A percentile compares a stretch with the other conserved stretches of the same genome.
phyloP scores from a whole-genome alignment of 257 asterid species.

The Pogostemon cablin region DNA sequence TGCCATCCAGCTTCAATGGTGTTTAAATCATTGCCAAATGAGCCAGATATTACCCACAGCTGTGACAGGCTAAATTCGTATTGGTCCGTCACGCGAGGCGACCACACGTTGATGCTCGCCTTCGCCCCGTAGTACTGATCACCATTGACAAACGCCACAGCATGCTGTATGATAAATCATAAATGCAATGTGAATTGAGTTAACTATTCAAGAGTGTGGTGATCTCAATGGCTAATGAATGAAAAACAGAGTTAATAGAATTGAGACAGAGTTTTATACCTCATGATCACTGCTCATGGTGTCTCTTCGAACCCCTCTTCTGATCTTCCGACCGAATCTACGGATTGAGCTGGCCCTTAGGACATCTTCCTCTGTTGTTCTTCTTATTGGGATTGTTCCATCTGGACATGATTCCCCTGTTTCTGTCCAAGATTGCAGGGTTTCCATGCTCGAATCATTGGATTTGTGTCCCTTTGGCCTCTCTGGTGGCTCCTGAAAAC shows the following conservation, averaged over 20 bases:
- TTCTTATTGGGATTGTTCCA: constrained; percentile 77
- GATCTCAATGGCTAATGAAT: too few species aligned
- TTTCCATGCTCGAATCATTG: constrained; percentile 39
- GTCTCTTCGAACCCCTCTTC: constrained; percentile 65
- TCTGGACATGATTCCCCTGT: constrained; percentile 77
- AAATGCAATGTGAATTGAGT: not conserved
- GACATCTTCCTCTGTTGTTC: constrained; percentile 75
- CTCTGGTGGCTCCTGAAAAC: constrained; percentile 72
- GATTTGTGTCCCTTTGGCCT: constrained; percentile 65
- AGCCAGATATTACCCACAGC: constrained; percentile 87
- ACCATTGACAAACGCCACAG: constrained; percentile 90
- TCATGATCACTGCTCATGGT: constrained; percentile 85
- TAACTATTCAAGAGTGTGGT: not conserved
- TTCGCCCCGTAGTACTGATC: constrained; percentile 86
- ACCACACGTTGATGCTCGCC: constrained; percentile 94
- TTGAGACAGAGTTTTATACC: constrained; percentile 38
- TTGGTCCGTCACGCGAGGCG: constrained; percentile 78
- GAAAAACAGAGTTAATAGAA: not conserved
- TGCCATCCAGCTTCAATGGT: constrained; percentile 99
- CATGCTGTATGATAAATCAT: constrained; percentile 55
- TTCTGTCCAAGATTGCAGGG: constrained; percentile 59
- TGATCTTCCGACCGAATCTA: constrained; percentile 74
- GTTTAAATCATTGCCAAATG: constrained; percentile 89
- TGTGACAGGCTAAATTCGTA: constrained; percentile 94
- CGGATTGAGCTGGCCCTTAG: constrained; percentile 59